Conservation (phyloP, 768 basidiomycete genomes). For the Lactifluus rugatus region DNA sequence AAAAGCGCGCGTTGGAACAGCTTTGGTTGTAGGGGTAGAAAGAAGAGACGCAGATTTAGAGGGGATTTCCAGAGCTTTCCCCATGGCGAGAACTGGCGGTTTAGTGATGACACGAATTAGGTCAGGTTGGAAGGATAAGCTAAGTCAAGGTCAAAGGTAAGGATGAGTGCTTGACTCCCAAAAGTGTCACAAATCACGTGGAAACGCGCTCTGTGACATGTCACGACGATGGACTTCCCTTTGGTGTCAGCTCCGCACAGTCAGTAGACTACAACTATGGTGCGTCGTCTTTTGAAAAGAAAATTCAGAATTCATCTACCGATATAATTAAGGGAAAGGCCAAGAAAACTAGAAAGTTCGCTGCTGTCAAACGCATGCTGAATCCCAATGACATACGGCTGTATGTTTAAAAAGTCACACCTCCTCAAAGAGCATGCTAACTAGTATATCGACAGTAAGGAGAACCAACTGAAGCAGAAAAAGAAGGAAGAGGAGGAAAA, state of each 20-base stretch:
- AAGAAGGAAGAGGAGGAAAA: constrained; percentile 77
- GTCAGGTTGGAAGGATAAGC: not conserved
- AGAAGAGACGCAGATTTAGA: not conserved
- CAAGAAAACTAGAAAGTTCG: constrained; percentile 93
- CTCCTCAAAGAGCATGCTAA: not conserved
- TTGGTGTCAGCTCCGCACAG: too few species aligned
- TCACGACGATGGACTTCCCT: not conserved
- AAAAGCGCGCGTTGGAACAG: constrained; percentile 1
- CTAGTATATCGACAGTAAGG: constrained; percentile 50
- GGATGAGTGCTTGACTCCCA: not conserved
- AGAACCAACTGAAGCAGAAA: constrained; percentile 84
- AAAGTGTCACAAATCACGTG: constrained; percentile 12
- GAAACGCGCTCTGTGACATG: constrained; percentile 10
- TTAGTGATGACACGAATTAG: not conserved
- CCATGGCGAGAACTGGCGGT: constrained; percentile 1
- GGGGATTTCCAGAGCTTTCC: not conserved
- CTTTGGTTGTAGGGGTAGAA: constrained; percentile 1
- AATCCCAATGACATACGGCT: constrained; percentile 90
- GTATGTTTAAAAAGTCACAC: constrained; percentile 37
- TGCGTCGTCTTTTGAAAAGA: not conserved
- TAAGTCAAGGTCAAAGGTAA: not conserved
- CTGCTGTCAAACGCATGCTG: constrained; percentile 84
- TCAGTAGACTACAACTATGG: not conserved
- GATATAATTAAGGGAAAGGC: constrained; percentile 57
- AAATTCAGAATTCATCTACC: not conserved